These are phyloP conservation scores for Aphanocladium album DNA, from an alignment of 2,329 filamentous ascomycete genomes.

Conservation along the genomic window DNA sequence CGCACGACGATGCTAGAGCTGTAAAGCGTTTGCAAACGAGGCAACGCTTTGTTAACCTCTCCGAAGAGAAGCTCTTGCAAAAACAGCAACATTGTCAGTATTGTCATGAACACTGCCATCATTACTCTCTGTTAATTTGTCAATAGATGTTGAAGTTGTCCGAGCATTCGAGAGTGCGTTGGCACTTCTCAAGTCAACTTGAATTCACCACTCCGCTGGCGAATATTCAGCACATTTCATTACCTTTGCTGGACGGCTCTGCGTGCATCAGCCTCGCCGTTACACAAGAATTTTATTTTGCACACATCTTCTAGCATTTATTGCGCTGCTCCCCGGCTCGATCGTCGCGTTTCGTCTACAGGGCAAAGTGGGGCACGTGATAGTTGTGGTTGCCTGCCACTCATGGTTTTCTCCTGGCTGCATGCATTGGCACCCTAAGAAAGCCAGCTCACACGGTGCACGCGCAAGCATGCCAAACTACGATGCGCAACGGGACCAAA, in stretches of 20 bases:
- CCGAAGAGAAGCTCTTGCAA: constrained; percentile 64
- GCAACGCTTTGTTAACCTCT: constrained; percentile 67
- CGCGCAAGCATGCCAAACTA: constrained; percentile 5
- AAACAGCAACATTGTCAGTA: constrained; percentile 76
- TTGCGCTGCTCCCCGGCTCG: not conserved
- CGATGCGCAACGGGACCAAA: not conserved
- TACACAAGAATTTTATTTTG: no score
- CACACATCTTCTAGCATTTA: not conserved
- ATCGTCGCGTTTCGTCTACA: not conserved
- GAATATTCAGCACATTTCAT: not conserved
- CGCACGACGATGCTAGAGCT: constrained; percentile 71
- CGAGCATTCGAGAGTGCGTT: constrained; percentile 59
- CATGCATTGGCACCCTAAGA: not conserved
- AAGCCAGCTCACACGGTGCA: not conserved
- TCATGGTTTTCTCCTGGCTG: not conserved
- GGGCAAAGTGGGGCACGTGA: constrained; percentile 10
- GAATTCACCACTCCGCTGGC: not conserved
- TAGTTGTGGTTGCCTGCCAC: not conserved
- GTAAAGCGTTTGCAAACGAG: constrained; percentile 77
- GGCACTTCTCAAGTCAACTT: constrained; percentile 43
- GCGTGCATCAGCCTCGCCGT: not conserved
- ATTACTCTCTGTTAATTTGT: not conserved
- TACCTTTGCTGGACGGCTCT: not conserved
- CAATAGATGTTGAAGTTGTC: constrained; percentile 48
- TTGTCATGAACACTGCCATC: not conserved